Evolutionary conservation across 176 grass and related monocot species (phyloP).

Genomic region (Oryza brachyantha): DNA sequence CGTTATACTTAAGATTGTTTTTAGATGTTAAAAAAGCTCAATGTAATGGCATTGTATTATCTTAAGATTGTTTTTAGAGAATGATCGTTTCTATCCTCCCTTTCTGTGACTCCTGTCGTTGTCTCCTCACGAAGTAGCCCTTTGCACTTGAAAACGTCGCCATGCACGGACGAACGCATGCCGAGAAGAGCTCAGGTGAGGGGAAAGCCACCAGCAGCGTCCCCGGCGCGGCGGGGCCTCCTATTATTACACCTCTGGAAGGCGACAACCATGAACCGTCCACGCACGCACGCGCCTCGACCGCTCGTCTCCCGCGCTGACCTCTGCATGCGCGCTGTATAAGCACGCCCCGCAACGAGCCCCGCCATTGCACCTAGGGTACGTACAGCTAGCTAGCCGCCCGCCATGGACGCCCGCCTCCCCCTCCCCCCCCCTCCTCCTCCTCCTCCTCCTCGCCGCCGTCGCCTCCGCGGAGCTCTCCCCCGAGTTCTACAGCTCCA

Average conservation of each 20-base stretch:
- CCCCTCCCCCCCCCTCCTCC: constrained; percentile 3
- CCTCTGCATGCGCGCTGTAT: constrained; percentile 20
- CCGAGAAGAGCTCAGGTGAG: background rate
- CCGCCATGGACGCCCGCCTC: constrained; percentile 31
- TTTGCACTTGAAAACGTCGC: background rate
- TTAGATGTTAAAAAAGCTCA: too few relatives aligned
- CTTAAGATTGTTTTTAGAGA: too few relatives aligned
- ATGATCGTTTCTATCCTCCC: too few relatives aligned
- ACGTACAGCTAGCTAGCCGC: background rate
- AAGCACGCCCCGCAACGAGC: constrained; percentile 19
- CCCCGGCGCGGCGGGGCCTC: too few relatives aligned
- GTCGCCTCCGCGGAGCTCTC: constrained; percentile 17
- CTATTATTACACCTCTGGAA: constrained; percentile 31
- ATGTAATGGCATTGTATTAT: too few relatives aligned
- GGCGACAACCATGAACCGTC: background rate
- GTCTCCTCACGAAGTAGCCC: background rate
- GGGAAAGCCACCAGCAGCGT: background rate
- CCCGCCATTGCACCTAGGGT: background rate
- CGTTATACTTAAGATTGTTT: too few relatives aligned
- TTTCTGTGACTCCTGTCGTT: too few relatives aligned
- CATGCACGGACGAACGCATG: background rate
- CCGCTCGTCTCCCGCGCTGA: constrained; percentile 22
- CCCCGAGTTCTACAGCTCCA: constrained; percentile 29
- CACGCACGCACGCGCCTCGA: background rate
- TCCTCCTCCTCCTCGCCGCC: constrained; percentile 4